Evolutionary conservation across 2,329 filamentous ascomycete genomes (phyloP), one percentile per base, ranked within the genome.

Genomic region (Exophiala sp.): DNA sequence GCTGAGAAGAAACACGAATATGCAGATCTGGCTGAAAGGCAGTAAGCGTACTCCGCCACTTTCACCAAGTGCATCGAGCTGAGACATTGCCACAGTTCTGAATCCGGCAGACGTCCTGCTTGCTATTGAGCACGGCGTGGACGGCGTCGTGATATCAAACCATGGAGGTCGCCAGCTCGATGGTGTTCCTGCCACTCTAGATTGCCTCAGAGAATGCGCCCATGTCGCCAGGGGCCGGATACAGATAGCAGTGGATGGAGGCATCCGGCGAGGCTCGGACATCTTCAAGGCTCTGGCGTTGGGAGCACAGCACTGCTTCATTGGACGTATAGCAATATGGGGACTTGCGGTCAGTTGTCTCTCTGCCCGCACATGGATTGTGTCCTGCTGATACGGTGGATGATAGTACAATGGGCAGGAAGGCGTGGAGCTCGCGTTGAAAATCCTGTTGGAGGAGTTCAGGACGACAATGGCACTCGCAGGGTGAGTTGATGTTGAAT

Each of bases 241-340:
- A 12, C 24, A 18, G 12, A 36, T 51, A 8, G 34, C 10, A 6
- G 55, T 69, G 36, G 85, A 87, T 61, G 78, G 74, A 5, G 80
- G 81, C 0, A 75, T 83, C 20, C 65, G 80, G 38, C 73, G 75
- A 6, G 81, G 79, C 0, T 77, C 73, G 0, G 80, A 84, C 63
- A 72, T 82, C 9, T 69, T 69, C 59, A 69, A 69, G 38, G 68
- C 66, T 2, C 21, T 70, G 5, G 68, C 68, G 5, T 46, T 70
- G n/a, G 68, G 67, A 0, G 68, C 68, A 3, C 52, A 58, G 9
- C 62, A 57, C 44, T 67, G 64, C 35, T 69, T 68, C 38, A 39
- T 67, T 11, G 68, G 68, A 11, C 40, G 67, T 9, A 64, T 67
- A 40, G 62, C 66, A 0, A 65, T 69, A 8, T 70, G 67, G 66